Base-by-base conservation (phyloP, 495 filamentous ascomycete species). In the Chaetomium cochliodes region DNA sequence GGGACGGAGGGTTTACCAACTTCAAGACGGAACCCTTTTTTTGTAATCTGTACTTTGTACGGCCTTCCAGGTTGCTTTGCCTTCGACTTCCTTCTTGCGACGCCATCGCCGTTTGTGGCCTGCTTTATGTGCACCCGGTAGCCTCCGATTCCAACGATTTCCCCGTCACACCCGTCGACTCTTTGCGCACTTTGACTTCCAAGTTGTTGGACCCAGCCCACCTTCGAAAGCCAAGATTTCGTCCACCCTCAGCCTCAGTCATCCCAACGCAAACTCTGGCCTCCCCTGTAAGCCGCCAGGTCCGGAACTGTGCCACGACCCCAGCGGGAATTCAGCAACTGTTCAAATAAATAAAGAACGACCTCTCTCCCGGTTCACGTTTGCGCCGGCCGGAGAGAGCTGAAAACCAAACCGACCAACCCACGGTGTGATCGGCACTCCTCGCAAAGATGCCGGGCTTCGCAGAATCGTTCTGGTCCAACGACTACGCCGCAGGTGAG, bases 381-480 rank as follows among this genome's bases (percentile, higher is more conserved):
- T 37, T 49, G 15, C 33, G 37, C 15, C 12, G 12, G 25, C 12
- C 15, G n/a, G 2, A 30, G 2, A 30, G 44, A 42, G 15, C 20
- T 33, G 22, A 44, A 37, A 26, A 53, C 25, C 23, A 44, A 61
- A 9, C 50, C 52, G 9, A 20, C 63, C 18, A 60, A 30, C 28
- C 28, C 28, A 30, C n/a, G 44, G 52, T 47, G 53, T 65, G 56
- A 68, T 60, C 58, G 65, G 53, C 51, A 64, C 57, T 58, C 49
- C 20, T 9, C 15, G 49, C 58, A 62, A 76, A 72, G 65, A 93
- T 93, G 91, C 88, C 90, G 67, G 85, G 89, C 47, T 97, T 97
- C 78, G 87, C 92, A 65, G 92, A 93, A 79, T 96, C 92, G 7
- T 97, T 97, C 78, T 97, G 93, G 93, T 93, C 92, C 63, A 86